Evolutionary conservation across 2,329 filamentous ascomycete genomes (phyloP).

Genomic region (Alternaria burnsii): DNA sequence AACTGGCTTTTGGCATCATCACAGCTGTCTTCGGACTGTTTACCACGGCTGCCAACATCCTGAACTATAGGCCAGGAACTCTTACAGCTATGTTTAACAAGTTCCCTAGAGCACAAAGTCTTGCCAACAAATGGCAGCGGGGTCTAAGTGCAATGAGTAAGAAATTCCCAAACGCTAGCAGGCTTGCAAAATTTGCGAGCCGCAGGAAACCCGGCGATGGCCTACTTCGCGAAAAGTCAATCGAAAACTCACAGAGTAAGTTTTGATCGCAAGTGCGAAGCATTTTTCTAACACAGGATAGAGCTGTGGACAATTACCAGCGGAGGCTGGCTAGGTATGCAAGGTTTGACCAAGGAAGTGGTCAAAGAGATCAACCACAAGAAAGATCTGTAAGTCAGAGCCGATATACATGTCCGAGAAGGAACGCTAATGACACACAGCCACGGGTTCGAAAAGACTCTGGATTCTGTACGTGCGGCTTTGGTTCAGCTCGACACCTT

Average conservation of each 20-base stretch:
- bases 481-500: not conserved
- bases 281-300: not conserved
- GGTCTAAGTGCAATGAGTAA: not conserved
- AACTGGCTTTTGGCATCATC: not conserved
- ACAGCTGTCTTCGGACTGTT: not conserved
- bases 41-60: not conserved
- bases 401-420: no score
- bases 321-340: not conserved
- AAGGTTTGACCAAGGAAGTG: not conserved
- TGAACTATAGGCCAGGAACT: not conserved
- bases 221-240: not conserved
- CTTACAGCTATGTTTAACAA: not conserved
- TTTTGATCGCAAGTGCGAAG: no score
- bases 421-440: not conserved
- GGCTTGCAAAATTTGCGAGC: not conserved
- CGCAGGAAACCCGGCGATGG: not conserved
- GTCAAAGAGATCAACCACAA: not conserved
- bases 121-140: not conserved
- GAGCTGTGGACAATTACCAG: not conserved
- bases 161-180: not conserved
- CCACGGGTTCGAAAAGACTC: not conserved
- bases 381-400: not conserved
- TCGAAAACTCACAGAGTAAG: not conserved
- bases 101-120: not conserved
- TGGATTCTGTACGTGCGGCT: not conserved